A percentile compares a stretch with the other conserved stretches of the same genome.
Evolutionary conservation across 352 stramenopile species (phyloP).

Genomic region (Blastocystis sp.): DNA sequence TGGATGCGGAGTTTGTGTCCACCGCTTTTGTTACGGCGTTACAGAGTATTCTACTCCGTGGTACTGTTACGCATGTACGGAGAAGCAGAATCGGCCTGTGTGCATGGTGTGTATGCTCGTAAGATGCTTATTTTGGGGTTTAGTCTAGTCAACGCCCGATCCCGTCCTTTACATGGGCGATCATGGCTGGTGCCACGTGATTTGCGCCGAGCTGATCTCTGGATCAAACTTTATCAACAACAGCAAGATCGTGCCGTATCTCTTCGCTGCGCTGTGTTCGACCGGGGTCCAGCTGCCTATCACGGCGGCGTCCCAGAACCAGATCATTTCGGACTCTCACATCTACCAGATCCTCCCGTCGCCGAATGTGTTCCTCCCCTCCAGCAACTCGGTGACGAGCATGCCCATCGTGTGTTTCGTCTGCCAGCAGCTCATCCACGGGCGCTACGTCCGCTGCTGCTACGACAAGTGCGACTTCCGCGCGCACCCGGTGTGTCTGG

Average conservation of each 20-base stretch:
- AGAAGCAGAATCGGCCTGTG: not conserved
- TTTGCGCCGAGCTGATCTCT: constrained; percentile 35
- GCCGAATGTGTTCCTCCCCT: not conserved
- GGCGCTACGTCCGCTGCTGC: constrained; percentile 25
- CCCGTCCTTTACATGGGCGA: not conserved
- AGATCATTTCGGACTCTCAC: constrained; percentile 1
- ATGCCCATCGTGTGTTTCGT: constrained; percentile 9
- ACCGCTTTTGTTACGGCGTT: constrained; percentile 52
- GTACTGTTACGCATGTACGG: constrained; percentile 34
- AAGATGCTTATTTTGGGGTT: not conserved
- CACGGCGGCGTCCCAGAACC: not conserved
- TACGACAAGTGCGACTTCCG: constrained; percentile 31
- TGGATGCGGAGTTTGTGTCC: constrained; percentile 30
- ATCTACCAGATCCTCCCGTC: constrained; percentile 12
- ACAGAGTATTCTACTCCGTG: constrained; percentile 7
- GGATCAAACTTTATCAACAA: constrained; percentile 39
- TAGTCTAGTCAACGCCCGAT: constrained; percentile 15
- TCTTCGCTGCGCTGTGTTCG: not conserved
- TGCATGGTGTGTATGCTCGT: constrained; percentile 45
- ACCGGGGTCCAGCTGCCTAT: not conserved
- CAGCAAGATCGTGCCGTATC: constrained; percentile 8
- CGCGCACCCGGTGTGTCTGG: constrained; percentile 31
- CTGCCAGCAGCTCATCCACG: constrained; percentile 1
- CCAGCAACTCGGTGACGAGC: not conserved
- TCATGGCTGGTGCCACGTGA: constrained; percentile 43